These are phyloP conservation scores for Claviceps paspali DNA, from an alignment of 2,329 filamentous ascomycete genomes.

Conservation along the genomic window DNA sequence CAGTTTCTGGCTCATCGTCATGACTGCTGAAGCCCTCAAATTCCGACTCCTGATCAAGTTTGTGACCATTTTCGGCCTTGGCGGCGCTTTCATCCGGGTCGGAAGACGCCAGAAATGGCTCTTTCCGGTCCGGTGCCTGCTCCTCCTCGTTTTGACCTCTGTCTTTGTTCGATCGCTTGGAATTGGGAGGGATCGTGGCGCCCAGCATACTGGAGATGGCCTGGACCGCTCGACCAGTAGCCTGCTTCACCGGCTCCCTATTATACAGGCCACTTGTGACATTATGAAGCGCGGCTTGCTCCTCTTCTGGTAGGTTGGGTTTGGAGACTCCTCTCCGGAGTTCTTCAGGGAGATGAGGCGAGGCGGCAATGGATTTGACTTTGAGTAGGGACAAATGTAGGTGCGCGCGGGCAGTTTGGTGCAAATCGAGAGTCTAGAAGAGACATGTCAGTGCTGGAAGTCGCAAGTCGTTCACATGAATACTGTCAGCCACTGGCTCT, in stretches of 20 bases:
- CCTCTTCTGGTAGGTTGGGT: conserved; percentile 35
- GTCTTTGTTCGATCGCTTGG: conserved; percentile 16
- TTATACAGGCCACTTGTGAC: conserved; percentile 44
- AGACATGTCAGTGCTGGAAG: not conserved
- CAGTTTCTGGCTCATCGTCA: conserved; percentile 11
- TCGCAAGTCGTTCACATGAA: not conserved
- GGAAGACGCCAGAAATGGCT: not conserved
- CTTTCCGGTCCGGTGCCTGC: conserved; percentile 12
- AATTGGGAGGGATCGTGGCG: conserved; percentile 29
- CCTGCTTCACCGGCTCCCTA: conserved; percentile 32
- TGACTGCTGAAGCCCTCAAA: conserved; percentile 27
- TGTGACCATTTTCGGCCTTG: conserved; percentile 4
- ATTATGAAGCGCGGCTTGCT: conserved; percentile 37
- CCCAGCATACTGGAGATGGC: conserved; percentile 33
- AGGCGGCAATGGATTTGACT: conserved; percentile 35
- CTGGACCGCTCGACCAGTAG: conserved; percentile 31
- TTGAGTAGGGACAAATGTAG: conserved; percentile 38
- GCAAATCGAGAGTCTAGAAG: conserved; percentile 37
- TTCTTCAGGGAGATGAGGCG: conserved; percentile 32
- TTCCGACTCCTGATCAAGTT: conserved; percentile 17
- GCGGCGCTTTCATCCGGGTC: conserved; percentile 8
- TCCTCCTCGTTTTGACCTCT: conserved; percentile 18
- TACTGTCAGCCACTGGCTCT: too few species aligned
- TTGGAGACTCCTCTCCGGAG: conserved; percentile 32
- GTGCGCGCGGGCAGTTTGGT: conserved; percentile 40